Conservation (phyloP, 495 filamentous ascomycete species). For the Penicillium salamii region DNA sequence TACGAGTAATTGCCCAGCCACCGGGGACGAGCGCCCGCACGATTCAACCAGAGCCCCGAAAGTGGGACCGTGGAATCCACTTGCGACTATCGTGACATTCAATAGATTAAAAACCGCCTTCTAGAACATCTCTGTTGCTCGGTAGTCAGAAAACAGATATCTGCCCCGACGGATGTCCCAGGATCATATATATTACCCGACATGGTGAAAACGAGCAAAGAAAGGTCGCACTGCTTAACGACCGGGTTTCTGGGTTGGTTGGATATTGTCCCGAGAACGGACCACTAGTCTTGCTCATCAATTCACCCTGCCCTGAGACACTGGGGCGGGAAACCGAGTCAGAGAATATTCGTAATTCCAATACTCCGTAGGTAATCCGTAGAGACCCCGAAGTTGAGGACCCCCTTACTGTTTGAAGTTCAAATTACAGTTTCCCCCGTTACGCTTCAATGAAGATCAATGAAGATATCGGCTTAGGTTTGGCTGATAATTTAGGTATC, state of each 20-base stretch:
- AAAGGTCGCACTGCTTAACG: neutral
- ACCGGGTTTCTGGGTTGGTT: slow-evolving; percentile 13
- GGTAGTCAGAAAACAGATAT: neutral
- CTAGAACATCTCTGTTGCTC: slow-evolving; percentile 3
- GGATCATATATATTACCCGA: slow-evolving; percentile 7
- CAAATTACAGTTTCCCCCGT: too few species aligned
- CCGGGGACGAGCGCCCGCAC: neutral
- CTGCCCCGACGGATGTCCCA: neutral
- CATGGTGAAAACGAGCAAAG: neutral
- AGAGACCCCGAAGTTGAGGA: neutral
- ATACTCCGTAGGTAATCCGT: too few species aligned
- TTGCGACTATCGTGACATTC: neutral
- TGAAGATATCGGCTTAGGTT: too few species aligned
- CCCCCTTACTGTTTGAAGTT: slow-evolving; percentile 1
- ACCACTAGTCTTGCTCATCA: neutral
- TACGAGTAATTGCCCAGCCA: neutral
- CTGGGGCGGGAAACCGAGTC: too few species aligned
- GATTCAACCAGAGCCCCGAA: slow-evolving; percentile 1
- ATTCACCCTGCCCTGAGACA: neutral
- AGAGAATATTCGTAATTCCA: too few species aligned
- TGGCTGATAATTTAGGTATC: too few species aligned
- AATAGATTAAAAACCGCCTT: slow-evolving; percentile 9
- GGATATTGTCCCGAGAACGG: slow-evolving; percentile 15
- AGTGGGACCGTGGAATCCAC: slow-evolving; percentile 4
- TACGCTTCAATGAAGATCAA: too few species aligned